Evolutionary conservation across 78 protist species (phyloP).

Genomic region (Dictyostelium capitatum): DNA sequence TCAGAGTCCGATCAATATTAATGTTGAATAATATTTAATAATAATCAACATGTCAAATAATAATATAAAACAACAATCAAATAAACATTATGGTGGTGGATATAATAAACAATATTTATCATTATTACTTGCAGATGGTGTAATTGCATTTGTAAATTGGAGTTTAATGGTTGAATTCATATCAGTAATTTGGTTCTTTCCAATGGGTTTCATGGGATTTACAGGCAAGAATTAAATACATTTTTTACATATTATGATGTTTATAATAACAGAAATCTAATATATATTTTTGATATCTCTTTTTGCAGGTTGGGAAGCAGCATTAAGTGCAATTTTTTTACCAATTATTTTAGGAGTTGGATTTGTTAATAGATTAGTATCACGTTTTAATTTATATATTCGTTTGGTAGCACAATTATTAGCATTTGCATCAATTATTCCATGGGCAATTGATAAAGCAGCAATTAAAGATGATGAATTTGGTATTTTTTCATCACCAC

Average conservation of each 20-base stretch:
- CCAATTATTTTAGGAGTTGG: slow-evolving; percentile 58
- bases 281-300: no score
- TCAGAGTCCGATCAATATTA: no score
- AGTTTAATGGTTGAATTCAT: slow-evolving; percentile 64
- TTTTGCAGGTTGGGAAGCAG: slow-evolving; percentile 75
- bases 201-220: slow-evolving; percentile 82
- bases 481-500: slow-evolving; percentile 32
- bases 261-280: no score
- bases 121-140: slow-evolving; percentile 4
- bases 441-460: slow-evolving; percentile 26
- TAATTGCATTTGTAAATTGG: slow-evolving; percentile 64
- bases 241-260: no score
- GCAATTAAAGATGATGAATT: slow-evolving; percentile 37
- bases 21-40: no score
- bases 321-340: slow-evolving; percentile 23
- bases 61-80: no score
- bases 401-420: slow-evolving; percentile 7
- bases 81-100: slow-evolving; percentile 6
- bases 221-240: no score
- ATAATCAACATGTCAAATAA: no score
- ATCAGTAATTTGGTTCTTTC: slow-evolving; percentile 73
- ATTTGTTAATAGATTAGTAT: neutral
- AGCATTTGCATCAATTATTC: slow-evolving; percentile 38
- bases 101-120: slow-evolving; percentile 23
- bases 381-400: slow-evolving; percentile 12